phyloP scores from a whole-genome alignment of 108 stramenopile species.

The Cyclostephanos tholiformis region DNA sequence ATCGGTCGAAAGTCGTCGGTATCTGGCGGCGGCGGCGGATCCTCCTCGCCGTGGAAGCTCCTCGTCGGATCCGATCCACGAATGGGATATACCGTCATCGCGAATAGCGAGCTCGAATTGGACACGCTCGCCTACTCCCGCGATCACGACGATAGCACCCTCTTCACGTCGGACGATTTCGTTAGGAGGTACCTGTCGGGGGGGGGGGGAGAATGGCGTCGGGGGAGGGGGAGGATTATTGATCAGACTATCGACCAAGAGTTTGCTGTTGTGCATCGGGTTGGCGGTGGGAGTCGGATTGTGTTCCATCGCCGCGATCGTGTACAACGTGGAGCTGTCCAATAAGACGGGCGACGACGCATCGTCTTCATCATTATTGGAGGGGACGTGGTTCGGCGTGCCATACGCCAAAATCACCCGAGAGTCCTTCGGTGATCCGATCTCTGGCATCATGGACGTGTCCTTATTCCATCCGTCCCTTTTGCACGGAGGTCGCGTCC shows the following conservation, averaged over 20 bases:
- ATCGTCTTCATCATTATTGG: neutral
- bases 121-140: slow-evolving; percentile 37
- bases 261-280: slow-evolving; percentile 35
- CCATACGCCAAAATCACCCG: slow-evolving; percentile 66
- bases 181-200: neutral
- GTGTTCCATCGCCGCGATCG: slow-evolving; percentile 29
- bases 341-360: slow-evolving; percentile 1
- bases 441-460: slow-evolving; percentile 59
- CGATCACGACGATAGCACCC: slow-evolving; percentile 33
- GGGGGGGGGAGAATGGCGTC: neutral
- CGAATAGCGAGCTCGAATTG: slow-evolving; percentile 10
- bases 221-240: neutral
- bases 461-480: slow-evolving; percentile 71
- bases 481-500: slow-evolving; percentile 31
- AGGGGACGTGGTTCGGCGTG: slow-evolving; percentile 31
- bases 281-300: slow-evolving; percentile 37
- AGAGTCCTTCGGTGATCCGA: slow-evolving; percentile 65
- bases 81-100: slow-evolving; percentile 24
- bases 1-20: no score
- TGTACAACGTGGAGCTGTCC: slow-evolving; percentile 23
- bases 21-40: no score
- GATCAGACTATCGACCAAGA: slow-evolving; percentile 3
- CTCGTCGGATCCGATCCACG: slow-evolving; percentile 15
- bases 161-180: slow-evolving; percentile 23
- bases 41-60: neutral